These are phyloP conservation scores for Ascodesmis nigricans DNA, from an alignment of 495 filamentous ascomycete genomes.

Conservation along the genomic window DNA sequence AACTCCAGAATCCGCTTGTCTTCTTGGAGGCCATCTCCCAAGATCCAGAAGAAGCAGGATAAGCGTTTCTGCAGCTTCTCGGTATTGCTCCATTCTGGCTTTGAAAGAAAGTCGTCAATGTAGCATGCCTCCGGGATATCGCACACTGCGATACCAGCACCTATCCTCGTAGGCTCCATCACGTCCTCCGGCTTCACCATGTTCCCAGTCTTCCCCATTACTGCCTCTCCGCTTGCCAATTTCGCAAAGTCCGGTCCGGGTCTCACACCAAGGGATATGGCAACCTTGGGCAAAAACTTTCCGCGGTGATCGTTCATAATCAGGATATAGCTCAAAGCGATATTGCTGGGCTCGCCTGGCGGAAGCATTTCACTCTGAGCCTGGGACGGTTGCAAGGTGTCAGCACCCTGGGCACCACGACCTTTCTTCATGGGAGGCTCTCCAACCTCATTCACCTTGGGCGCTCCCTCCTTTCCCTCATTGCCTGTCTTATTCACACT, in stretches of 20 bases:
- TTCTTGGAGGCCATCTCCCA: slow-evolving; percentile 41
- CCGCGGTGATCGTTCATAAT: slow-evolving; percentile 52
- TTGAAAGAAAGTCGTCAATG: slow-evolving; percentile 39
- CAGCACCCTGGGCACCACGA: no score
- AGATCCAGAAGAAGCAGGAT: slow-evolving; percentile 54
- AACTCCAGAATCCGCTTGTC: slow-evolving; percentile 43
- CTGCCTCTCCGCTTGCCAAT: slow-evolving; percentile 31
- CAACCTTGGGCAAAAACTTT: slow-evolving; percentile 48
- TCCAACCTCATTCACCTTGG: no score
- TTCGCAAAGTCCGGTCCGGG: slow-evolving; percentile 29
- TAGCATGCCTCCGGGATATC: slow-evolving; percentile 52
- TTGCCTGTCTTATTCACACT: slow-evolving; percentile 1
- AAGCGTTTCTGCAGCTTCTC: slow-evolving; percentile 41
- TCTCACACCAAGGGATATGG: slow-evolving; percentile 35
- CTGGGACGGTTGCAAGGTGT: no score
- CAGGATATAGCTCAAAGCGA: slow-evolving; percentile 69
- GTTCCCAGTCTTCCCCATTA: slow-evolving; percentile 31
- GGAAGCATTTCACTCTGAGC: no score
- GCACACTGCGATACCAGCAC: slow-evolving; percentile 48
- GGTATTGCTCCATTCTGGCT: slow-evolving; percentile 48
- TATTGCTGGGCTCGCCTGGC: slow-evolving; percentile 34
- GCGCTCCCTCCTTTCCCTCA: background rate
- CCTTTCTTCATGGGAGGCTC: no score
- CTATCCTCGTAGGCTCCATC: slow-evolving; percentile 29
- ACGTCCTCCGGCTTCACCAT: slow-evolving; percentile 36